Percentiles rank a stretch among this genome's conserved stretches.
Conservation (phyloP, 306 rosid species). For the Cucumis melo region DNA sequence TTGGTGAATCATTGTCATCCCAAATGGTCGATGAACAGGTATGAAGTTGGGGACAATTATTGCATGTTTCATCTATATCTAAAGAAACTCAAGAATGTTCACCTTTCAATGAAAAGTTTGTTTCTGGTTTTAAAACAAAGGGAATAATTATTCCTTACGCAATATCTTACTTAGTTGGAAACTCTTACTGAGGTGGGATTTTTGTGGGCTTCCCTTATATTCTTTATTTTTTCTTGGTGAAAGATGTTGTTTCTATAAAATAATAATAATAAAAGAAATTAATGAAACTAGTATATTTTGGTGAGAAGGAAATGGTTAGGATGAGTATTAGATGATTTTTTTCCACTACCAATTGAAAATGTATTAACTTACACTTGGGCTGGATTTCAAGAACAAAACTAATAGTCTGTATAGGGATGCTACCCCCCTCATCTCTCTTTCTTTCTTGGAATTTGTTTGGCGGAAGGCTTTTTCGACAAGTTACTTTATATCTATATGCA, state of each 20-base stretch:
- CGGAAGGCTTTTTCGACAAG: neutral
- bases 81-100: neutral
- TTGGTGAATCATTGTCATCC: slow-evolving; percentile 75
- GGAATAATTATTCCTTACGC: neutral
- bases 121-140: no score
- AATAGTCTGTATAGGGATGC: neutral
- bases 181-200: no score
- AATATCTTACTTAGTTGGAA: no score
- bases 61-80: neutral
- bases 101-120: neutral
- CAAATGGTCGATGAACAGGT: slow-evolving; percentile 93
- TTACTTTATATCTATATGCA: neutral
- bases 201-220: no score
- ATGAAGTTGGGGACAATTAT: slow-evolving; percentile 12
- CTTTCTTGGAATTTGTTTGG: neutral
- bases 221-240: no score
- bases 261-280: no score
- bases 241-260: no score
- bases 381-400: neutral
- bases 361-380: neutral
- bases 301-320: neutral
- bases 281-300: slow-evolving; percentile 6
- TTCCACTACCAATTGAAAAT: neutral
- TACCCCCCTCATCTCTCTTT: neutral
- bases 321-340: neutral